Evolutionary conservation across 306 rosid species (phyloP).

Genomic region (Glycine latifolia): DNA sequence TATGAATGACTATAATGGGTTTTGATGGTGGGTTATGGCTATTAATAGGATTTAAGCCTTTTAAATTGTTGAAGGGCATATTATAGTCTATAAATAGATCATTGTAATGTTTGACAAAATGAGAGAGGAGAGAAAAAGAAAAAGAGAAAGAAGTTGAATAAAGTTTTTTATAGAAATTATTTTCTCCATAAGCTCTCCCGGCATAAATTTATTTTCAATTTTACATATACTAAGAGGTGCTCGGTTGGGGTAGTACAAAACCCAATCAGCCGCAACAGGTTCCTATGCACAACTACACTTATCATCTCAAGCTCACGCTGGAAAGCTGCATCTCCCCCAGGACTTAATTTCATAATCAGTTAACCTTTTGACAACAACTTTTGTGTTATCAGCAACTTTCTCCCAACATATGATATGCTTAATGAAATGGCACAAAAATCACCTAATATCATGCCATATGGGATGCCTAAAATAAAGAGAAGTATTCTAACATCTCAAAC

Average conservation of each 20-base stretch:
- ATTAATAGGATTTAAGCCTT: no score
- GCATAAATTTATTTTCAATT: no score
- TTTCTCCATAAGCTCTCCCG: no score
- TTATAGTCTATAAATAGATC: no score
- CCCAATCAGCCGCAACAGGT: conserved; percentile 87
- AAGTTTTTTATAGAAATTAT: no score
- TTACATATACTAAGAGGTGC: conserved; percentile 90
- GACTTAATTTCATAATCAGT: conserved; percentile 96
- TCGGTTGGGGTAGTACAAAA: conserved; percentile 95
- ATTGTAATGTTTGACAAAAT: no score
- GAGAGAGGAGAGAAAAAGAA: no score
- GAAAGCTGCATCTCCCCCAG: conserved; percentile 98
- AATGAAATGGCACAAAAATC: neutral
- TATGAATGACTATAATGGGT: no score
- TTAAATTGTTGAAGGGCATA: no score
- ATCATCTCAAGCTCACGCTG: conserved; percentile 99
- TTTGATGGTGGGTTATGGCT: no score
- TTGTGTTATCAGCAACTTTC: conserved; percentile 80
- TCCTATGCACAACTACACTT: conserved; percentile 94
- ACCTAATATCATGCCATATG: conserved; percentile 4
- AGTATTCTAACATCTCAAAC: conserved; percentile 19
- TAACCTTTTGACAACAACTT: conserved; percentile 94
- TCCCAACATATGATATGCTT: no score
- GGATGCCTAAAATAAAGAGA: neutral
- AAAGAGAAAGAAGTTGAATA: no score